Percentiles rank a stretch among this genome's conserved stretches.
phyloP scores from a whole-genome alignment of 2,329 filamentous ascomycete genomes.

The Claviceps purpurea region DNA sequence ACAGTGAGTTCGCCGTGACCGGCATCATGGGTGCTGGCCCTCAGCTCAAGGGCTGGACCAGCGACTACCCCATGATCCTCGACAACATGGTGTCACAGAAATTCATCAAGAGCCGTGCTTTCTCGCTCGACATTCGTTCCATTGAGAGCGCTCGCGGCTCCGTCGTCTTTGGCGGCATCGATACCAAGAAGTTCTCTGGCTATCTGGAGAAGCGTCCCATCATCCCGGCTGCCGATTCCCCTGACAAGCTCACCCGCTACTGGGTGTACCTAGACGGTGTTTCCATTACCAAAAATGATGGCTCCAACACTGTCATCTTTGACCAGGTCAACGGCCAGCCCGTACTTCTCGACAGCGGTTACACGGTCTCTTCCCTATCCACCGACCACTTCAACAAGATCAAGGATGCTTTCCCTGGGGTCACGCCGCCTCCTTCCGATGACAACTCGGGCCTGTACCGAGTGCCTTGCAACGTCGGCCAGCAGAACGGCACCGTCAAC shows the following conservation, averaged over 20 bases:
- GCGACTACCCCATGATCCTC: conserved; percentile 20
- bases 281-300: conserved; percentile 18
- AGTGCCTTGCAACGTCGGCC: conserved; percentile 28
- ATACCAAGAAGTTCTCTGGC: conserved; percentile 41
- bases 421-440: conserved; percentile 7
- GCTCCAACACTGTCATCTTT: conserved; percentile 31
- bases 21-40: conserved; percentile 25
- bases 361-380: conserved; percentile 54
- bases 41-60: conserved; percentile 19
- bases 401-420: conserved; percentile 23
- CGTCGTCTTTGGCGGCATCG: conserved; percentile 42
- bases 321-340: conserved; percentile 21
- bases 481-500: conserved; percentile 27
- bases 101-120: conserved; percentile 23
- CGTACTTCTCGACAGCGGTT: conserved; percentile 53
- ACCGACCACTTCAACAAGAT: conserved; percentile 35
- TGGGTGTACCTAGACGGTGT: conserved; percentile 28
- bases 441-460: conserved; percentile 28
- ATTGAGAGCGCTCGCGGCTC: conserved; percentile 18
- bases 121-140: conserved; percentile 22
- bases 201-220: conserved; percentile 42
- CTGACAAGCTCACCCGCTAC: conserved; percentile 24
- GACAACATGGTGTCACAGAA: conserved; percentile 21
- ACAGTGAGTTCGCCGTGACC: conserved; percentile 15
- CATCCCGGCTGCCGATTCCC: conserved; percentile 26